Percentiles rank a stretch among this genome's conserved stretches.
Evolutionary conservation across 352 stramenopile species (phyloP).

Genomic region (Phytopythium montanum): DNA sequence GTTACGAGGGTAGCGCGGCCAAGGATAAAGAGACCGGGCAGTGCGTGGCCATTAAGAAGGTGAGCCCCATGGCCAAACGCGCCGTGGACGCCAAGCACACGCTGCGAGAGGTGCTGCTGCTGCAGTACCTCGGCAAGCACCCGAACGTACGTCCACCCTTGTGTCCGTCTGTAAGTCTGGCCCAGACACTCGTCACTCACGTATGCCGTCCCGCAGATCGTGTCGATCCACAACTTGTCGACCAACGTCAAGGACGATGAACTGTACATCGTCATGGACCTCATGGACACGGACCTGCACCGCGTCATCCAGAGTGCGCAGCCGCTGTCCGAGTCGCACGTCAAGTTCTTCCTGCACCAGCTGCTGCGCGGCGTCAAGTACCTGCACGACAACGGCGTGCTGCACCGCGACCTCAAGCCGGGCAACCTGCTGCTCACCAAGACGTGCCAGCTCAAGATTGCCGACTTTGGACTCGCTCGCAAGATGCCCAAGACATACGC

Average conservation of each 20-base stretch:
- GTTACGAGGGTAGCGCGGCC: constrained; percentile 41
- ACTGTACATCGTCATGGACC: constrained; percentile 95
- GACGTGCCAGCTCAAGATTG: constrained; percentile 77
- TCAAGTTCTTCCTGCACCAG: constrained; percentile 93
- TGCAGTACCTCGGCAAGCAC: constrained; percentile 87
- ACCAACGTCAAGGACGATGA: constrained; percentile 89
- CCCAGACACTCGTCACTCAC: neutral
- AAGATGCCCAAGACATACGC: constrained; percentile 34
- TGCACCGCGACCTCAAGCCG: constrained; percentile 83
- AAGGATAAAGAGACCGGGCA: constrained; percentile 69
- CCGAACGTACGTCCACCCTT: constrained; percentile 46
- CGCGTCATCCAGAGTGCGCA: constrained; percentile 84
- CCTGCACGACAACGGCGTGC: constrained; percentile 68
- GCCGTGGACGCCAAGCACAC: constrained; percentile 85
- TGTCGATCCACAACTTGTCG: constrained; percentile 77
- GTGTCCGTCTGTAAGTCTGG: neutral
- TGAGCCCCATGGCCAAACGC: constrained; percentile 83
- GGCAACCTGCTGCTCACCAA: constrained; percentile 80
- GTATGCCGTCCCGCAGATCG: constrained; percentile 40
- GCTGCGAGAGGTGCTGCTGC: constrained; percentile 82
- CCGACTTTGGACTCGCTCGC: constrained; percentile 70
- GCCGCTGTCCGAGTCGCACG: constrained; percentile 60
- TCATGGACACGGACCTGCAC: constrained; percentile 94
- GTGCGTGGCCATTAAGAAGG: constrained; percentile 91
- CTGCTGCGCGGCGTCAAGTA: constrained; percentile 84